Evolutionary conservation across 768 basidiomycete genomes (phyloP), one percentile per base, ranked within the genome.

Genomic region (Boletellus sp.): DNA sequence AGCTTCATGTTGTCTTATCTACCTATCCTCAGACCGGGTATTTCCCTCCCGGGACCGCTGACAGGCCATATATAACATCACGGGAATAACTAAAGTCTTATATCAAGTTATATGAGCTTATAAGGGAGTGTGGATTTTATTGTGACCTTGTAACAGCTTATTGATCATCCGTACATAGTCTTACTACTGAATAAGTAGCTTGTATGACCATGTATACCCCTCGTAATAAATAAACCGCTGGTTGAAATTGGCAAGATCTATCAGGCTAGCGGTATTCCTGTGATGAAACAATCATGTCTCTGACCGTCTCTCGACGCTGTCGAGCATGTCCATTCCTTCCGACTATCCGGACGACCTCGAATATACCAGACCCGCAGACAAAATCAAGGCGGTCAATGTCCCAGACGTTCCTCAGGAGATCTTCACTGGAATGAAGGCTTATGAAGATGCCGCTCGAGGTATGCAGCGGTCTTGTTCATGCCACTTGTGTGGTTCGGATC

Each of bases 381-480:
- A 70, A 38, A 71, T 74, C 54, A 74, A 75, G 47, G 67, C 70
- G 0, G 59, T 74, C 47, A 68, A 71, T 44, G 63, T 70, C 19
- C 61, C 61, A 5, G 52, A 61, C 26, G 42, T 74, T 23, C 67
- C 69, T 1, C 51, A 62, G 46, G 63, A 65, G 32, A 69, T 70
- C 38, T 63, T 70, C 26, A 60, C 66, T 51, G 69, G 61, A 13
- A 61, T 75, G 67, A 64, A 60, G 42, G 61, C 61, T 38, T 74
- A 75, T 34, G 69, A 75, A 59, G 69, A 73, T 35, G 67, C 72
- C 12, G 60, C 62, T 41, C 62, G 71, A 55, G 71, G 72, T 62
- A 43, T 17, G 51, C 45, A 3, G 32, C 6, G 5, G 19, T 57
- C 17, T 19, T 45, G 19, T 35, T 23, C 1, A 42, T 42, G 19